phyloP scores from a whole-genome alignment of 225 moss, liverwort and hornwort genomes.

The Antitrichia curtipendula region DNA sequence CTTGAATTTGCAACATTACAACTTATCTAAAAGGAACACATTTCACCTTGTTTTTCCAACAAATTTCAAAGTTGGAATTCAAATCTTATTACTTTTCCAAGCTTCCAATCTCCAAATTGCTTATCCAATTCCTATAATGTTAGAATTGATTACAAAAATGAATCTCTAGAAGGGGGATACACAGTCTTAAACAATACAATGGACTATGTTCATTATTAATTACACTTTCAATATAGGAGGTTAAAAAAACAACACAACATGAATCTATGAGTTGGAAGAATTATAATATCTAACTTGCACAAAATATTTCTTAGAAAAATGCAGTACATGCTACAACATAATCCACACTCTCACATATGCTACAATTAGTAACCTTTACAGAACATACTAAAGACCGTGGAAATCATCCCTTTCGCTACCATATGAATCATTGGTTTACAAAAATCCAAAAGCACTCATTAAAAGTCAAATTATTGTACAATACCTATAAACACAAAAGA shows the following conservation, averaged over 20 bases:
- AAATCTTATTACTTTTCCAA: too few species aligned
- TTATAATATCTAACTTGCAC: neutral
- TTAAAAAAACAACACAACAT: neutral
- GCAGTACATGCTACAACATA: too few species aligned
- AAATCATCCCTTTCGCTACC: too few species aligned
- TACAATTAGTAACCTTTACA: neutral
- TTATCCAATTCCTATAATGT: neutral
- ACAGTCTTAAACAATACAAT: neutral
- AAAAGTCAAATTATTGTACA: too few species aligned
- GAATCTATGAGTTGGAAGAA: neutral
- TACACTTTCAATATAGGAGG: neutral
- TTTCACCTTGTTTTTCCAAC: neutral
- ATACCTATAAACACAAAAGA: too few species aligned
- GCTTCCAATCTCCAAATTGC: neutral
- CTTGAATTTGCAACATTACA: neutral
- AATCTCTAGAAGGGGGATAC: accelerated
- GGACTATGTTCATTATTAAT: too few species aligned
- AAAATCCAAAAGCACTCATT: too few species aligned
- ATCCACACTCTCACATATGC: neutral
- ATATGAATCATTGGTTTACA: too few species aligned
- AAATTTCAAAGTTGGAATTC: neutral
- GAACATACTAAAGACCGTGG: too few species aligned
- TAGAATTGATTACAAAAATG: too few species aligned
- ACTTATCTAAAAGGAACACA: neutral
- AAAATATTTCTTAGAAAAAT: neutral